These are phyloP conservation scores for Chrysosporium queenslandicum DNA, from an alignment of 2,329 filamentous ascomycete species.

Conservation along the genomic window DNA sequence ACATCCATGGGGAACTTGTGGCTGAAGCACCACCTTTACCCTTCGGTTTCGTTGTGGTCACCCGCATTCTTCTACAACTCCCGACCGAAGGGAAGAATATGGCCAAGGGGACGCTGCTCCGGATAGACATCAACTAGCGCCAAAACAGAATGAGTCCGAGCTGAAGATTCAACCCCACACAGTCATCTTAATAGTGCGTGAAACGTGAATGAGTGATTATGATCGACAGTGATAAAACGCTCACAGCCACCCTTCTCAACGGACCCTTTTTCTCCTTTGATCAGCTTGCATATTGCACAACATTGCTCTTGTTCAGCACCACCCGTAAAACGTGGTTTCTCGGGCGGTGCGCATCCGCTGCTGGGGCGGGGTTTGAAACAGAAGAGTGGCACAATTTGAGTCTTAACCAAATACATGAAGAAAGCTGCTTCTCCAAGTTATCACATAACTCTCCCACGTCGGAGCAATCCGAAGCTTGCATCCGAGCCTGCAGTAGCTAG, in stretches of 20 bases:
- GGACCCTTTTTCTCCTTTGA: background rate
- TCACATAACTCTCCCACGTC: no score
- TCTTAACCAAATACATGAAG: no score
- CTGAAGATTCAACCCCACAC: background rate
- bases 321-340: background rate
- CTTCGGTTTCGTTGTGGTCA: no score
- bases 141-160: background rate
- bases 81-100: no score
- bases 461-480: no score
- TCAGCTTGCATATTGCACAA: background rate
- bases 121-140: no score
- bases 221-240: background rate
- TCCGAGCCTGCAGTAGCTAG: no score
- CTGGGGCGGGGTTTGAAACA: background rate
- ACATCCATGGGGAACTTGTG: background rate
- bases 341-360: background rate
- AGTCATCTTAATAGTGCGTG: background rate
- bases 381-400: background rate
- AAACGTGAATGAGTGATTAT: background rate
- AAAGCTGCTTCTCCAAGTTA: no score
- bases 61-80: no score
- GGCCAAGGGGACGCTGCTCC: no score
- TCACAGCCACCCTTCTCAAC: background rate
- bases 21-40: no score
- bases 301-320: background rate